Evolutionary conservation across 2,329 filamentous ascomycete species (phyloP).

Genomic region (Ceratocystiopsis minuta): DNA sequence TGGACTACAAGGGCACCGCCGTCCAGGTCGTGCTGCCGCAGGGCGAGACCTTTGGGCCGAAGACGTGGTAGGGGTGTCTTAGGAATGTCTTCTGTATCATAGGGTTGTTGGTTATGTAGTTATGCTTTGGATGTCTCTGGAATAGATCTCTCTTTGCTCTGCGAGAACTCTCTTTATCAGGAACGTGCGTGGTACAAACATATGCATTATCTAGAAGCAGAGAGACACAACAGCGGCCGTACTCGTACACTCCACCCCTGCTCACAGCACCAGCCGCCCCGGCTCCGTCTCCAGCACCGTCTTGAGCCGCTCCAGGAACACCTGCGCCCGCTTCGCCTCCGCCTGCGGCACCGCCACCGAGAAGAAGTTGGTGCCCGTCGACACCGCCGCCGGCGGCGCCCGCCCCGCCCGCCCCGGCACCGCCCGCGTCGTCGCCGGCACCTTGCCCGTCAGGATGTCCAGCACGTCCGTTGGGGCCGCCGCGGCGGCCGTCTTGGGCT

Average conservation of each 20-base stretch:
- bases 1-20: slow-evolving; percentile 43
- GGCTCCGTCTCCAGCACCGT: slow-evolving; percentile 64
- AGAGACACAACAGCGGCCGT: neutral
- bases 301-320: slow-evolving; percentile 80
- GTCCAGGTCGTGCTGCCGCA: slow-evolving; percentile 32
- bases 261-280: slow-evolving; percentile 47
- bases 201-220: neutral
- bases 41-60: slow-evolving; percentile 45
- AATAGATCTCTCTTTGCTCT: neutral
- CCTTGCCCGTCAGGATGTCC: slow-evolving; percentile 37
- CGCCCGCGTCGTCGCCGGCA: slow-evolving; percentile 2
- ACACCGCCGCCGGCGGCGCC: slow-evolving; percentile 22
- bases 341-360: slow-evolving; percentile 60
- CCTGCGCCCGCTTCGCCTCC: slow-evolving; percentile 64
- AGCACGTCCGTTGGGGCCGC: slow-evolving; percentile 46
- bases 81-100: neutral
- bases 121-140: neutral
- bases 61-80: slow-evolving; percentile 27
- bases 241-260: neutral
- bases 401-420: neutral
- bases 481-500: slow-evolving; percentile 8
- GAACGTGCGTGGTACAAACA: neutral
- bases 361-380: slow-evolving; percentile 55
- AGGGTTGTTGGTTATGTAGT: neutral
- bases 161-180: neutral